Conservation (phyloP, 192 early-diverging fungal species). For the Coemansia guatemalensis region DNA sequence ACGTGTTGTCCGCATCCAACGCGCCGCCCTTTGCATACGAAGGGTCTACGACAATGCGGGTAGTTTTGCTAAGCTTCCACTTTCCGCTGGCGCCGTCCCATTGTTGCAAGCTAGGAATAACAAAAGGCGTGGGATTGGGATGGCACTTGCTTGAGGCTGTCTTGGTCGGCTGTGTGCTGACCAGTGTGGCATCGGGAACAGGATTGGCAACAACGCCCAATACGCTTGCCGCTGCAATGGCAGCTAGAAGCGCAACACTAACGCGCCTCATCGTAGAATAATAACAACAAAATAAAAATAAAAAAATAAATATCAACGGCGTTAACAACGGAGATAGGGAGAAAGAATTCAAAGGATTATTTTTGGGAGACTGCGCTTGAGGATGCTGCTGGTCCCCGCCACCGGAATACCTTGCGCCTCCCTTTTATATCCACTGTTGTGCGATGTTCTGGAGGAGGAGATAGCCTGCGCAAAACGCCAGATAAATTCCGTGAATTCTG, state of each 20-base stretch:
- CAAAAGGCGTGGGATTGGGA: slow-evolving; percentile 42
- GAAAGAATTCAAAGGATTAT: background rate
- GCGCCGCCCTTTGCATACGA: slow-evolving; percentile 33
- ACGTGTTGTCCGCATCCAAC: slow-evolving; percentile 24
- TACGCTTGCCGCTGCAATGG: slow-evolving; percentile 27
- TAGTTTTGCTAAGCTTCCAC: slow-evolving; percentile 30
- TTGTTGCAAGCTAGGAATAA: slow-evolving; percentile 44
- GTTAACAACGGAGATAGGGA: background rate
- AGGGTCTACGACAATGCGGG: slow-evolving; percentile 43
- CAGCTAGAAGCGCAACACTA: slow-evolving; percentile 28
- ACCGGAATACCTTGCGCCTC: background rate
- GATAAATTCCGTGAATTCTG: background rate
- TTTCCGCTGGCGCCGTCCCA: slow-evolving; percentile 38
- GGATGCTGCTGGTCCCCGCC: background rate
- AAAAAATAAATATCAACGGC: background rate
- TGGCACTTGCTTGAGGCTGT: slow-evolving; percentile 7
- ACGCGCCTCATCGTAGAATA: slow-evolving; percentile 25
- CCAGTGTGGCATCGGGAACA: slow-evolving; percentile 14
- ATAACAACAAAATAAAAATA: slow-evolving; percentile 1
- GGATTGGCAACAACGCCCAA: slow-evolving; percentile 26
- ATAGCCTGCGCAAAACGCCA: background rate
- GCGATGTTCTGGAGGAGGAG: background rate
- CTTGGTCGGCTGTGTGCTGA: background rate
- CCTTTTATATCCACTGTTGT: background rate
- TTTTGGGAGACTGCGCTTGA: background rate